Evolutionary conservation across 371 early-diverging fungal species (phyloP).

Genomic region (Rhizopus microsporus): DNA sequence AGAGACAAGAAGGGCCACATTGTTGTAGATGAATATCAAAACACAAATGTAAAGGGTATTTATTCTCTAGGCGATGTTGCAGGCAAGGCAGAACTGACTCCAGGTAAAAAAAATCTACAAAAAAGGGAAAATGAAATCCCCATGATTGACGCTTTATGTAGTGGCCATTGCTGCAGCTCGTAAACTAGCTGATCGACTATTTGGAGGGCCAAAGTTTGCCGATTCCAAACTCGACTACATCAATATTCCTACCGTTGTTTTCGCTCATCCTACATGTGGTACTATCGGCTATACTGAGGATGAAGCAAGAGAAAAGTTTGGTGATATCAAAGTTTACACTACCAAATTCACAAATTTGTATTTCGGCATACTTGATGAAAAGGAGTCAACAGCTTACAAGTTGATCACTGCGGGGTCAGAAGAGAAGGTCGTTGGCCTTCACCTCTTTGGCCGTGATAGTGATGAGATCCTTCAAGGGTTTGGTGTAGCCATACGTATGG

Average conservation of each 20-base stretch:
- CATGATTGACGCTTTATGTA: constrained; percentile 5
- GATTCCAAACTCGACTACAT: constrained; percentile 86
- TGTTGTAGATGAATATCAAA: constrained; percentile 83
- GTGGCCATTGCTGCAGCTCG: constrained; percentile 97
- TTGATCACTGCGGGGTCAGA: constrained; percentile 81
- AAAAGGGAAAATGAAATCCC: neutral
- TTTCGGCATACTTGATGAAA: constrained; percentile 84
- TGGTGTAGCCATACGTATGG: constrained; percentile 86
- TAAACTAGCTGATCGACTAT: constrained; percentile 88
- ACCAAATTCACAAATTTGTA: constrained; percentile 92
- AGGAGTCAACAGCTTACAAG: constrained; percentile 90
- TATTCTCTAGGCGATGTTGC: constrained; percentile 96
- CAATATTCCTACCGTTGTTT: constrained; percentile 96
- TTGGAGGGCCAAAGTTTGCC: constrained; percentile 68
- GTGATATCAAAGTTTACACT: constrained; percentile 81
- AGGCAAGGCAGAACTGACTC: constrained; percentile 92
- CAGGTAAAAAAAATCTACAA: constrained; percentile 48
- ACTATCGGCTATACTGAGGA: constrained; percentile 88
- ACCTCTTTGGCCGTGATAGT: constrained; percentile 88
- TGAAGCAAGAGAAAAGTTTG: constrained; percentile 76
- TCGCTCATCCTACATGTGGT: constrained; percentile 94
- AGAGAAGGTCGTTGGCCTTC: constrained; percentile 96
- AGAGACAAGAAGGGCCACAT: constrained; percentile 72
- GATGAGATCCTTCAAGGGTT: constrained; percentile 97
- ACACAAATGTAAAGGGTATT: constrained; percentile 69